These are phyloP conservation scores for Pleurotus djamor DNA, from an alignment of 768 basidiomycete genomes.

Conservation along the genomic window DNA sequence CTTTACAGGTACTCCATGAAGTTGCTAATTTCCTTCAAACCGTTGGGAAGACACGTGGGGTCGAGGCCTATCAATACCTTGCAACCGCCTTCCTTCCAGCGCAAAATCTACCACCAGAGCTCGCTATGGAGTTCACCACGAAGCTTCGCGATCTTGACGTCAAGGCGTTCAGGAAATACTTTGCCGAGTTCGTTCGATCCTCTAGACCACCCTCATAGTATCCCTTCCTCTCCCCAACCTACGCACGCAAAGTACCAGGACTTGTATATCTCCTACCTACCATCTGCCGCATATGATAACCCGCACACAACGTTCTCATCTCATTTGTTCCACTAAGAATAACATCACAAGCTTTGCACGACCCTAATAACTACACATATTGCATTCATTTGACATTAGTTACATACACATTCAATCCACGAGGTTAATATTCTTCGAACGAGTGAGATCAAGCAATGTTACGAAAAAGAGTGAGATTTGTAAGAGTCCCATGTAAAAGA, in stretches of 20 bases:
- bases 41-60: constrained; percentile 71
- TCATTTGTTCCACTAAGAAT: neutral
- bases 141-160: constrained; percentile 74
- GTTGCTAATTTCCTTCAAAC: constrained; percentile 83
- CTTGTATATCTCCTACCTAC: neutral
- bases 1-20: constrained; percentile 78
- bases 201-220: constrained; percentile 62
- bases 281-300: neutral
- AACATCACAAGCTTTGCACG: neutral
- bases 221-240: neutral
- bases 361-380: neutral
- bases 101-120: constrained; percentile 81
- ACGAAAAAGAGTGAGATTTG: neutral
- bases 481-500: neutral
- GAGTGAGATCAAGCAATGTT: neutral
- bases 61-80: constrained; percentile 84
- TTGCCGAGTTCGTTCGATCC: constrained; percentile 78
- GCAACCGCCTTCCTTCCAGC: constrained; percentile 80
- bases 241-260: neutral
- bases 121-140: constrained; percentile 72
- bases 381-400: constrained; percentile 1
- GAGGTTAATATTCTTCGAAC: neutral
- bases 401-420: constrained; percentile 4
- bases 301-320: constrained; percentile 1
- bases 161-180: constrained; percentile 83